phyloP scores from a whole-genome alignment of 2,329 filamentous ascomycete species.

The Cladosporium sp. region DNA sequence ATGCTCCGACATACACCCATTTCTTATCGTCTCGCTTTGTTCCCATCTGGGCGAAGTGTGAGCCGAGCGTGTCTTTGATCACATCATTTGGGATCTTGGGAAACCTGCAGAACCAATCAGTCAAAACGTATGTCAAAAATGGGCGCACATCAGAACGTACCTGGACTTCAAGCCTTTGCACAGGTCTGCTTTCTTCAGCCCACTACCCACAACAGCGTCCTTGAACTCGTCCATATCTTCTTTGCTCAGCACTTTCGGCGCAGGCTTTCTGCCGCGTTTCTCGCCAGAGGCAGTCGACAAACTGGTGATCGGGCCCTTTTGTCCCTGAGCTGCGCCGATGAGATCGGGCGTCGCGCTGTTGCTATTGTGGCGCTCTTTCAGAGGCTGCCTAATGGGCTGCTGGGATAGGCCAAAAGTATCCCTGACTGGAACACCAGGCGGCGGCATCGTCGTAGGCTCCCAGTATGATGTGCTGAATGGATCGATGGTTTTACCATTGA shows the following conservation, averaged over 20 bases:
- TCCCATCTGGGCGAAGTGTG: conserved; percentile 57
- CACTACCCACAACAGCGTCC: conserved; percentile 60
- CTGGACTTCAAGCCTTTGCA: conserved; percentile 69
- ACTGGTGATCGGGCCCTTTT: conserved; percentile 30
- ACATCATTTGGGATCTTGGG: conserved; percentile 62
- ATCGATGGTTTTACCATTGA: conserved; percentile 57
- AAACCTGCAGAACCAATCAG: conserved; percentile 43
- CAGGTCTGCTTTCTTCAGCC: conserved; percentile 67
- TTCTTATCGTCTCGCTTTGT: conserved; percentile 58
- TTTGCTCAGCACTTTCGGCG: conserved; percentile 46
- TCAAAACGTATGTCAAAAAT: background rate
- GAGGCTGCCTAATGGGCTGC: conserved; percentile 27
- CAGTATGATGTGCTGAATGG: conserved; percentile 82
- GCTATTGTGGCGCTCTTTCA: conserved; percentile 32
- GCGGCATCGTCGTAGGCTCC: conserved; percentile 36
- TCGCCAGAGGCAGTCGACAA: conserved; percentile 22
- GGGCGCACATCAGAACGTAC: conserved; percentile 30
- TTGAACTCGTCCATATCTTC: conserved; percentile 64
- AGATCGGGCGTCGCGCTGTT: conserved; percentile 20
- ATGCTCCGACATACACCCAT: conserved; percentile 42
- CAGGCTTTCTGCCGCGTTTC: conserved; percentile 30
- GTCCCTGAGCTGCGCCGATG: conserved; percentile 25
- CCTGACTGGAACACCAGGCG: conserved; percentile 11
- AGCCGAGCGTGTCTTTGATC: conserved; percentile 64
- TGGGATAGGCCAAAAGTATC: conserved; percentile 8